A percentile compares a stretch with the other conserved stretches of the same genome.
Evolutionary conservation across 176 grass and related monocot genomes (phyloP).

Genomic region (Musa schizocarpa): DNA sequence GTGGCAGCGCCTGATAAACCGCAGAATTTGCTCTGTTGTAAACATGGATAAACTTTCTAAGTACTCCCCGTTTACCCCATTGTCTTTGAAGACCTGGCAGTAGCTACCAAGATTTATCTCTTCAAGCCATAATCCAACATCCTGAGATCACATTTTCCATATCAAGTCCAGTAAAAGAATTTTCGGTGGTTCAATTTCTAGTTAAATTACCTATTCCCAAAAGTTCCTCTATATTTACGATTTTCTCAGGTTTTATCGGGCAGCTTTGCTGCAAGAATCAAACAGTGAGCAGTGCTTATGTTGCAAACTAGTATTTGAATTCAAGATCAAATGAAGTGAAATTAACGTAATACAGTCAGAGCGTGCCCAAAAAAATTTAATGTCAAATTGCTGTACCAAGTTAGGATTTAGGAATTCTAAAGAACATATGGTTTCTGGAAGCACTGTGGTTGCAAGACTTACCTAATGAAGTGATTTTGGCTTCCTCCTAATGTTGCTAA

Average conservation of each 20-base stretch:
- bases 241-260: neutral
- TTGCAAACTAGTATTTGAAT: neutral
- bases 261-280: neutral
- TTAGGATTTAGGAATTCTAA: too few species aligned
- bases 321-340: neutral
- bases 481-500: neutral
- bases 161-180: neutral
- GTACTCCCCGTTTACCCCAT: constrained; percentile 77
- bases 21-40: constrained; percentile 89
- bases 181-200: neutral
- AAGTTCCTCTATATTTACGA: neutral
- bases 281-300: neutral
- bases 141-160: constrained; percentile 41
- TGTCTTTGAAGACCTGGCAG: constrained; percentile 65
- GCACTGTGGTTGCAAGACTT: neutral
- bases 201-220: neutral
- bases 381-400: too few species aligned
- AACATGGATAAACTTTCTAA: constrained; percentile 80
- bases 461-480: neutral
- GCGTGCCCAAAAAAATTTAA: too few species aligned
- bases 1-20: constrained; percentile 83
- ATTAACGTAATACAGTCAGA: neutral
- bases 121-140: constrained; percentile 93
- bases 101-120: constrained; percentile 80
- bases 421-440: neutral